These are phyloP conservation scores for Collybia mongolica DNA, from an alignment of 768 basidiomycete species.

Conservation along the genomic window DNA sequence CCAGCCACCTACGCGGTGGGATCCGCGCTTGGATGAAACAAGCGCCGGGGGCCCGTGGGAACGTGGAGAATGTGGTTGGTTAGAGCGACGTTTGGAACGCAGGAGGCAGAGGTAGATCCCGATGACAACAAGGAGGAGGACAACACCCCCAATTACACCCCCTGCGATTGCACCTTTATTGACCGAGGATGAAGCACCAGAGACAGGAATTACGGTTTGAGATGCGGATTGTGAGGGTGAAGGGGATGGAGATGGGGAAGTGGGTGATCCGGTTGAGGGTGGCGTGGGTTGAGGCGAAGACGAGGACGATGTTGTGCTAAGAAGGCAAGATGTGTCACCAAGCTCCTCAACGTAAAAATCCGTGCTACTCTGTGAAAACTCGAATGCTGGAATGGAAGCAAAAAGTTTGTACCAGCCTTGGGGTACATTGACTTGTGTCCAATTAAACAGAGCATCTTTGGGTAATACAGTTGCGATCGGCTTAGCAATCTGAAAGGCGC, in stretches of 20 bases:
- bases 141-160: slow-evolving; percentile 47
- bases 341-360: slow-evolving; percentile 48
- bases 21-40: too few relatives aligned
- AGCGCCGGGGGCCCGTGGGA: too few relatives aligned
- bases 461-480: neutral
- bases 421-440: slow-evolving; percentile 20
- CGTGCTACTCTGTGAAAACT: slow-evolving; percentile 22
- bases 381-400: too few relatives aligned
- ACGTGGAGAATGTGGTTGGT: too few relatives aligned
- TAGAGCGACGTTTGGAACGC: neutral
- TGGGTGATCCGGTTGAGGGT: slow-evolving; percentile 30
- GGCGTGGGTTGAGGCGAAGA: slow-evolving; percentile 30
- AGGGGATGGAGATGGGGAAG: slow-evolving; percentile 17
- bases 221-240: slow-evolving; percentile 14
- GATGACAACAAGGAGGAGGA: slow-evolving; percentile 29
- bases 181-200: slow-evolving; percentile 21
- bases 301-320: slow-evolving; percentile 14
- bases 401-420: too few relatives aligned
- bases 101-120: slow-evolving; percentile 25
- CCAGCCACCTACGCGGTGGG: slow-evolving; percentile 6
- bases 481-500: neutral
- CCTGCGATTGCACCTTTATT: slow-evolving; percentile 30
- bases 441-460: slow-evolving; percentile 5
- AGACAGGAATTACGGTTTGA: slow-evolving; percentile 13
- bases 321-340: slow-evolving; percentile 47